Base-by-base conservation (phyloP, 192 early-diverging fungal genomes). In the Linnemannia elongata region DNA sequence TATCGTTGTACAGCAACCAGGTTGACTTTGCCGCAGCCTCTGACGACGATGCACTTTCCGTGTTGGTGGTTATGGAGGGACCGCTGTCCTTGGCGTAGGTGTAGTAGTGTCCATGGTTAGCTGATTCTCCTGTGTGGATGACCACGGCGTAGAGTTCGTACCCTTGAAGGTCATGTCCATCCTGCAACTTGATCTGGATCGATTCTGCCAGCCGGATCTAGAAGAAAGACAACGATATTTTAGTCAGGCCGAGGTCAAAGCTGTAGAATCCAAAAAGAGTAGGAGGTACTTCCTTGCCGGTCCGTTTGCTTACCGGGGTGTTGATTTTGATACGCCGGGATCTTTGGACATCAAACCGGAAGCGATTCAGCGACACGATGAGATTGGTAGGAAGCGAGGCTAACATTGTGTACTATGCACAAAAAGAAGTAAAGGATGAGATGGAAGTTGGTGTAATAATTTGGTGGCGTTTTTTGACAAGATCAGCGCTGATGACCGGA, bases 41-140 rank as follows among this genome's bases (percentile, higher is more conserved):
- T 39, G 60, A 73, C 12, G 49, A 73, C 5, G 54, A 55, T 27
- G 49, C 12, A 20, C 22, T 30, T 12, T 70, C 22, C 24, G 4
- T 18, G 45, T 30, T 49, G 12, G 42, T 49, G 24, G 33, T 27
- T 33, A 22, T n/a, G 20, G 69, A 22, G 44, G 42, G 27, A 78
- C 60, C 80, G 54, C 76, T 81, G 39, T 91, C 87, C 54, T 72
- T 88, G 17, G 88, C 91, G 54, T 86, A 92, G 1, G 91, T 87
- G 69, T 91, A 92, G 60, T 92, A 92, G 78, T 92, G 91, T 5
- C 91, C 91, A 80, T 91, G 89, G 72, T 92, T 88, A 0, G 89
- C 89, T 3, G 86, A 83, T 30, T 75, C 78, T 6, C 91, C 91
- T 18, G 91, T 83, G 49, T 92, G 91, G 38, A 92, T 75, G 1